Conservation (phyloP, 148 eudicot genomes). For the Amaranthus cruentus region DNA sequence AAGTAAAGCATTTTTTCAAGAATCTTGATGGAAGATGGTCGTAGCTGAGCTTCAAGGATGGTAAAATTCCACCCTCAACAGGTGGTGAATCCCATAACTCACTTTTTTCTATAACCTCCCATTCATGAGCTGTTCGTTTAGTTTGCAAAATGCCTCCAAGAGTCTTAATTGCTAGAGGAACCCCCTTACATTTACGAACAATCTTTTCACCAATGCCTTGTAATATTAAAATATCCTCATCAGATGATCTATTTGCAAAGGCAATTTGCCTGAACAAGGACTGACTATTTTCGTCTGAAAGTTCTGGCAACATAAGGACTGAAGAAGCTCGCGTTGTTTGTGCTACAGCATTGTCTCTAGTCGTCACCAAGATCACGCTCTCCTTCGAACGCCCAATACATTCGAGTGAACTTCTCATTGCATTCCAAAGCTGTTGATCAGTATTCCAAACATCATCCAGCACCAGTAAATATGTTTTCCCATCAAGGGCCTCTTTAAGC, state of each 20-base stretch:
- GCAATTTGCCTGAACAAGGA: constrained; percentile 2
- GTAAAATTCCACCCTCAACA: neutral
- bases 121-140: neutral
- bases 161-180: constrained; percentile 9
- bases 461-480: constrained; percentile 10
- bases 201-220: neutral
- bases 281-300: neutral
- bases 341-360: neutral
- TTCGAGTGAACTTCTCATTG: neutral
- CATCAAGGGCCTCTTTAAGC: neutral
- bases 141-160: neutral
- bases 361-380: constrained; percentile 1
- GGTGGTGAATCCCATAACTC: neutral
- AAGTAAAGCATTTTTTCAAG: constrained; percentile 3
- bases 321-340: neutral
- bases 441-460: constrained; percentile 18
- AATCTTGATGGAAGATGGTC: neutral
- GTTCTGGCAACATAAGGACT: neutral
- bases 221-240: neutral
- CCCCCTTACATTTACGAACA: neutral
- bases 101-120: neutral
- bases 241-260: neutral
- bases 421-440: neutral
- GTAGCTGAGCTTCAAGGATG: constrained; percentile 13
- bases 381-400: neutral